A percentile compares a stretch with the other conserved stretches of the same genome.
phyloP scores from a whole-genome alignment of 495 filamentous ascomycete genomes.

The Penicillium parvum region DNA sequence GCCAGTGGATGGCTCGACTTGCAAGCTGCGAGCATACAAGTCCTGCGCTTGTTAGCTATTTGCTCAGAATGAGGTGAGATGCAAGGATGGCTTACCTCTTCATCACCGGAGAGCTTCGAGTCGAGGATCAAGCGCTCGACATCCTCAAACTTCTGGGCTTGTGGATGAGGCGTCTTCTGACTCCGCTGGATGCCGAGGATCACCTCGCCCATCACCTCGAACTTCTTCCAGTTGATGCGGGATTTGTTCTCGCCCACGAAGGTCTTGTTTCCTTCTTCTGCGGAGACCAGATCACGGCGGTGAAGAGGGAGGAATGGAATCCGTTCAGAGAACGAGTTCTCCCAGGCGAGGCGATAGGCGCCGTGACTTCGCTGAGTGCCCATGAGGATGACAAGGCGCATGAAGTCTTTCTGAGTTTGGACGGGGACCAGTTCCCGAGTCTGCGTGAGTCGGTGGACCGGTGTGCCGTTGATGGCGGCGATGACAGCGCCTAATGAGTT shows the following conservation, averaged over 20 bases:
- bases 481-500: conserved; percentile 90
- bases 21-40: conserved; percentile 42
- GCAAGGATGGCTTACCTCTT: conserved; percentile 37
- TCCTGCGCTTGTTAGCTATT: conserved; percentile 30
- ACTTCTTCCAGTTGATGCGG: conserved; percentile 96
- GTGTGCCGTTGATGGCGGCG: conserved; percentile 84
- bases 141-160: conserved; percentile 60
- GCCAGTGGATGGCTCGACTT: conserved; percentile 42
- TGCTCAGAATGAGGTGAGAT: not conserved
- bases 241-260: conserved; percentile 70
- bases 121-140: conserved; percentile 71
- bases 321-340: conserved; percentile 81
- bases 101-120: conserved; percentile 47
- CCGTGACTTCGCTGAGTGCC: conserved; percentile 84
- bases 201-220: conserved; percentile 92
- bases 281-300: conserved; percentile 80
- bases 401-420: conserved; percentile 72
- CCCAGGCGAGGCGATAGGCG: conserved; percentile 93
- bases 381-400: conserved; percentile 89
- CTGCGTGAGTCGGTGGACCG: conserved; percentile 78
- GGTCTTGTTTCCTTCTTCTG: conserved; percentile 87
- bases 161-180: conserved; percentile 77
- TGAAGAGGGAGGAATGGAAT: conserved; percentile 96
- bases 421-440: conserved; percentile 73
- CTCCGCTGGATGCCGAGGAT: conserved; percentile 85